A percentile compares a stretch with the other conserved stretches of the same genome.
These are phyloP conservation scores for Xylaria sp. DNA, from an alignment of 2,329 filamentous ascomycete genomes.

Conservation along the genomic window DNA sequence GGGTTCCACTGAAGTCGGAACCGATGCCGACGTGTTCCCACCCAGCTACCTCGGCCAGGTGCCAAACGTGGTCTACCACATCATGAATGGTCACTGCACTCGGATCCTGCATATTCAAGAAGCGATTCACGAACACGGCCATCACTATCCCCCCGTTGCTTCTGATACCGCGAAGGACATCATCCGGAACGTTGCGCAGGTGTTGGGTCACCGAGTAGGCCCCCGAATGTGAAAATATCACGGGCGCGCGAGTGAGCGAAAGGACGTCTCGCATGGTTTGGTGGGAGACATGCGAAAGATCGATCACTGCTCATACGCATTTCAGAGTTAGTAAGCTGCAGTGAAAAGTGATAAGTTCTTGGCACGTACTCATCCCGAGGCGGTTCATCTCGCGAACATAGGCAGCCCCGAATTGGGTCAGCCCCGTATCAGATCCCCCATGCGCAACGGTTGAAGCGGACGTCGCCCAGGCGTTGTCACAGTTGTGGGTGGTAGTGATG, in stretches of 20 bases:
- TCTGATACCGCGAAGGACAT: slow-evolving; percentile 40
- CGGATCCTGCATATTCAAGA: slow-evolving; percentile 36
- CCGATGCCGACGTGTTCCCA: slow-evolving; percentile 44
- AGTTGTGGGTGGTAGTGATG: slow-evolving; percentile 42
- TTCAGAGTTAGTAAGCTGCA: neutral
- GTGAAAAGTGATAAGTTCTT: neutral
- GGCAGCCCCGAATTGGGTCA: slow-evolving; percentile 32
- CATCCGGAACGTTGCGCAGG: slow-evolving; percentile 45
- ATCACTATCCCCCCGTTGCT: slow-evolving; percentile 45
- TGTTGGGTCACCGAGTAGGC: slow-evolving; percentile 34
- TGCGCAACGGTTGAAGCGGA: slow-evolving; percentile 36
- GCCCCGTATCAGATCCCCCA: slow-evolving; percentile 27
- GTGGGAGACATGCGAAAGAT: slow-evolving; percentile 38
- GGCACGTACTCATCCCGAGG: slow-evolving; percentile 34
- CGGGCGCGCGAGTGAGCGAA: slow-evolving; percentile 31
- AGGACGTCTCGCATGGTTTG: slow-evolving; percentile 37
- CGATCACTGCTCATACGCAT: slow-evolving; percentile 27
- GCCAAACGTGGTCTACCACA: slow-evolving; percentile 41
- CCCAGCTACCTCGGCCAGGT: slow-evolving; percentile 37
- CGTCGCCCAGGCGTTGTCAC: slow-evolving; percentile 38
- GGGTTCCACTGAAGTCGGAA: slow-evolving; percentile 42
- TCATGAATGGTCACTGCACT: slow-evolving; percentile 38
- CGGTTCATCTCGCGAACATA: slow-evolving; percentile 42
- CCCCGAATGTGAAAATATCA: slow-evolving; percentile 40
- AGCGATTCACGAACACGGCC: slow-evolving; percentile 43